Evolutionary conservation across 768 basidiomycete species (phyloP), one percentile per base, ranked within the genome.

Genomic region (Lyophyllum shimeji): DNA sequence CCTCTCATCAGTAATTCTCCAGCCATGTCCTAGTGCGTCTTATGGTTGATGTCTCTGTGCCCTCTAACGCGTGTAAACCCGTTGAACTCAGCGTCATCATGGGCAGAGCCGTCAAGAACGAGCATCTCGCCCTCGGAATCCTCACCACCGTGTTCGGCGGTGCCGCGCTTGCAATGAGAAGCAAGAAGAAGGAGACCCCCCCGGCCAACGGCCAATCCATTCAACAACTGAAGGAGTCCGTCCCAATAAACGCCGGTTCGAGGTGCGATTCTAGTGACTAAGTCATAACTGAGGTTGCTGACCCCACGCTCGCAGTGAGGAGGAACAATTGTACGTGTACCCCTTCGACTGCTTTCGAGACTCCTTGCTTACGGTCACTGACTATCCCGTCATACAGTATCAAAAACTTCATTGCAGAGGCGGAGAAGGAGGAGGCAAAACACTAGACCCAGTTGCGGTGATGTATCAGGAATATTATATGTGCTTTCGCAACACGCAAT

Each of bases 81-180:
- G 9, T 5, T 29, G 7, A 25, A 29, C 17, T 20, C 34, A 93
- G 91, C 80, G 76, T 81, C 59, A 86, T 93, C 66, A 68, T 90
- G 59, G 91, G 91, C 70, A 89, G 90, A 61, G 82, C 80, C 68
- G 79, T 93, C 66, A 90, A 88, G 77, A 87, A 84, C 68, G 89
- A 93, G 76, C 85, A 90, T 76, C 81, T 93, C 60, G 82, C 86
- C 20, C 78, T 93, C 53, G 85, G 82, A 52, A 84, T 85, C 37
- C 81, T 93, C 54, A 72, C 78, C 46, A 71, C 75, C 50, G 74
- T 82, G 48, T 83, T 83, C 56, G 82, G 82, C 53, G 70, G 80
- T 53, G 78, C 80, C 34, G 77, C 77, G 61, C 78, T 80, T 50
- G 76, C 83, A 39, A 76, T 78, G 53, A 76, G 82, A 47, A 83